These are phyloP conservation scores for Quercus tomentella DNA, from an alignment of 331 rosid species.

Conservation along the genomic window DNA sequence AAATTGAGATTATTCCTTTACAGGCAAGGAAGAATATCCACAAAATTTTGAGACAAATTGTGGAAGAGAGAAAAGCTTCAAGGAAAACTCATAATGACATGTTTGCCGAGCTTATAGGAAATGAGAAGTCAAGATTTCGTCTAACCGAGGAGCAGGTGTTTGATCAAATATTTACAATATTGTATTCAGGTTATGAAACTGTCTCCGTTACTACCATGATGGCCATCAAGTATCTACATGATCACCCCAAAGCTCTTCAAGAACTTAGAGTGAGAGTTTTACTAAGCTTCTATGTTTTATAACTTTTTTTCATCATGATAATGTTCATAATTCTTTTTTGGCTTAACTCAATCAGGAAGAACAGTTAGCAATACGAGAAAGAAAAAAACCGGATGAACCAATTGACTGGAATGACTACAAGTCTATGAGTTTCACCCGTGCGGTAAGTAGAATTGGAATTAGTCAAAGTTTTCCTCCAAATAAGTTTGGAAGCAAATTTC, in stretches of 20 bases:
- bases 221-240: conserved; percentile 76
- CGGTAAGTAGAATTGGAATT: conserved; percentile 30
- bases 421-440: conserved; percentile 56
- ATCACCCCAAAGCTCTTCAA: conserved; percentile 64
- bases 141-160: conserved; percentile 60
- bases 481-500: too few relatives aligned
- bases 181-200: conserved; percentile 80
- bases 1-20: neutral
- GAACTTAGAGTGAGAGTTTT: conserved; percentile 48
- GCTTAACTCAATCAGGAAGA: conserved; percentile 42
- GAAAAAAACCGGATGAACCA: conserved; percentile 41
- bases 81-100: conserved; percentile 37
- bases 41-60: conserved; percentile 32
- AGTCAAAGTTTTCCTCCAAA: too few relatives aligned
- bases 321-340: neutral
- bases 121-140: conserved; percentile 32
- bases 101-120: conserved; percentile 41
- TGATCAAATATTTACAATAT: conserved; percentile 59
- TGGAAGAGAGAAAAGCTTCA: conserved; percentile 55
- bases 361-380: conserved; percentile 54
- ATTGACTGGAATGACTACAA: conserved; percentile 57
- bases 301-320: too few relatives aligned
- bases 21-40: conserved; percentile 59
- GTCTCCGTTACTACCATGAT: conserved; percentile 83
- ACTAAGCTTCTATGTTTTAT: too few relatives aligned